Base-by-base conservation (phyloP, 805 yeast species). In the Candida mattraensis region DNA sequence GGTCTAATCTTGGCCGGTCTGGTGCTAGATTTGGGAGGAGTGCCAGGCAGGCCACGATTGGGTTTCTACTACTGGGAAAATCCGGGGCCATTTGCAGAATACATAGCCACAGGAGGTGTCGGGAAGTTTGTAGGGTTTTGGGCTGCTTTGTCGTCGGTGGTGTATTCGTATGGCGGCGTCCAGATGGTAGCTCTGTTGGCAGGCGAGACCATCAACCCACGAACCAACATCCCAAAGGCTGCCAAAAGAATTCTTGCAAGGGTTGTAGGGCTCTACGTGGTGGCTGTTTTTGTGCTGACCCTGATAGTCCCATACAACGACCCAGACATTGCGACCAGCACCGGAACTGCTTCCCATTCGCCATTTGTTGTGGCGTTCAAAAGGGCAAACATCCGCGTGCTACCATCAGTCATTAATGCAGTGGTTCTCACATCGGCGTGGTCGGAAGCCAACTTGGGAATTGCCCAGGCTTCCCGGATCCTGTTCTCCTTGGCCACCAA, bases 331-430 rank as follows among this genome's bases (percentile, higher is more conserved):
- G 64, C 69, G 24, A 76, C 74, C 47, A 34, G 53, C 12, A 44
- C 62, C 8, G 76, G 77, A 40, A 87, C 87, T 3, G 72, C 79
- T 21, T 86, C 88, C 11, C 36, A 33, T 16, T 81, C 89, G 6
- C 94, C 94, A 22, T 84, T 81, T 50, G 87, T 83, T 32, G 76
- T 83, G 52, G 94, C 89, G 31, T 77, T 85, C 48, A 71, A 74
- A 47, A 70, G 68, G 45, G 82, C 84, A 16, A 63, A 70, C 24
- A 81, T 84, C 47, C 54, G 57, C 18, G 87, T 74, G 1, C 63
- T 84, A 43, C 88, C 86, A 28, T 79, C 78, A 44, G 73, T 86
- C 28, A 69, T 86, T 53, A 86, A 86, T 55, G 88, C 79, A 2
- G 76, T 82, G 54, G 79, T 84, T 9, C 41, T 66, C n/a, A 46